A percentile compares a stretch with the other conserved stretches of the same genome.
Evolutionary conservation across 352 stramenopile genomes (phyloP).

Genomic region (Thalassiosira livingstoniorum): DNA sequence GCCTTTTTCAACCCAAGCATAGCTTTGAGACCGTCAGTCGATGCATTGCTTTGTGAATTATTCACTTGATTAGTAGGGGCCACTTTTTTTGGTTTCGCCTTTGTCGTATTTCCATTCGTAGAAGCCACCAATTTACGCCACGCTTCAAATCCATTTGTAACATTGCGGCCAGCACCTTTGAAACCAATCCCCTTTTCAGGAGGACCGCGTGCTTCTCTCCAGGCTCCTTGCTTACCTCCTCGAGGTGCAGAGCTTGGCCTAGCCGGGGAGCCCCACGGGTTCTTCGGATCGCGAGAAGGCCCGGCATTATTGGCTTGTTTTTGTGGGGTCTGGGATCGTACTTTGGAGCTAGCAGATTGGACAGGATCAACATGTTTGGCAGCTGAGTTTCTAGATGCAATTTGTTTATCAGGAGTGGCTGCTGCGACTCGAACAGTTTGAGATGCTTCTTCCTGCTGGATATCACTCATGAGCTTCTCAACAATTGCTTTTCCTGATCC

Average conservation of each 20-base stretch:
- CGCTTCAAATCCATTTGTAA: constrained; percentile 65
- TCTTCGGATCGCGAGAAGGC: constrained; percentile 42
- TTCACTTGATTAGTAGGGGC: constrained; percentile 27
- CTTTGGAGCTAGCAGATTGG: no score
- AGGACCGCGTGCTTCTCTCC: constrained; percentile 73
- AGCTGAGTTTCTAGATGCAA: no score
- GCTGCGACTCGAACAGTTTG: constrained; percentile 5
- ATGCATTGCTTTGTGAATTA: constrained; percentile 29
- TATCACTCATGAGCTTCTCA: constrained; percentile 70
- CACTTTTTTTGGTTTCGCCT: constrained; percentile 13
- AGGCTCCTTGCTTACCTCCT: constrained; percentile 65
- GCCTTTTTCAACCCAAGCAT: constrained; percentile 69
- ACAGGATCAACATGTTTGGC: no score
- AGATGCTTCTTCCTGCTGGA: constrained; percentile 43
- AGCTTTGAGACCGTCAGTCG: constrained; percentile 69
- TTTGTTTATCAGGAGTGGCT: constrained; percentile 18
- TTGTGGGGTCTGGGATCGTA: constrained; percentile 15
- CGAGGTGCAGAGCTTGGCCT: constrained; percentile 54
- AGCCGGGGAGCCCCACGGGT: constrained; percentile 44
- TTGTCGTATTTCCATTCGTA: constrained; percentile 16
- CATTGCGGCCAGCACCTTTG: constrained; percentile 54
- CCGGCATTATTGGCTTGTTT: constrained; percentile 26
- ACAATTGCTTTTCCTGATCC: constrained; percentile 71
- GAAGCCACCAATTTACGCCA: constrained; percentile 71
- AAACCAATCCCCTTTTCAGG: constrained; percentile 77